Base-by-base conservation (phyloP, 129 eudicot genomes). In the Deinandra increscens region DNA sequence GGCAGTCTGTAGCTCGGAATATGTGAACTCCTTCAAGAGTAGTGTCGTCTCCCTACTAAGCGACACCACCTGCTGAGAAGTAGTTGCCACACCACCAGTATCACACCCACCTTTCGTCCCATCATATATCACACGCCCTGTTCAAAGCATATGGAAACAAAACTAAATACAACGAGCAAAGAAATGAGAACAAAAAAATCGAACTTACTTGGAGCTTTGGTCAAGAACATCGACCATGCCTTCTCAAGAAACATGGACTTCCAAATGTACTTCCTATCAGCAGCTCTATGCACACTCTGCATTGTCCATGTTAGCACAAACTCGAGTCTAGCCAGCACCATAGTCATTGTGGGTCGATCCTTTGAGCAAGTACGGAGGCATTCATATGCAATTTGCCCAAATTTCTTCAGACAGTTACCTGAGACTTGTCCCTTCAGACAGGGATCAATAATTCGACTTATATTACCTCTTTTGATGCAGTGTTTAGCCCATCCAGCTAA, bases 291-390 rank as follows among this genome's bases (percentile, higher is more conserved):
- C 65, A 1, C 33, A 38, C 66, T 38, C 67, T 39, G 31, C 50
- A 44, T 41, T 4, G 79, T 65, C 77, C 54, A 19, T 2, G 61
- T 46, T 58, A 81, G 29, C 23, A 79, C 72, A 22, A 58, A 41
- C 60, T 78, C 87, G 23, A 85, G 83, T 37, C 79, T 33, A 51
- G 72, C 70, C 62, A 82, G 63, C 31, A 85, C 84, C 33, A 79
- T 78, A 69, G 83, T 81, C 84, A 85, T 81, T 6, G 86, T 76
- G 49, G 90, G 84, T 5, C 77, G 82, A 23, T 79, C 63, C 44
- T 79, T 22, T 13, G 74, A 74, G 37, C 20, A 15, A 46, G 0
- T 31, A 50, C 34, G 72, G 36, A 84, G 4, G 41, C 88, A 80
- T 20, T 70, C 76, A 19, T 72, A 68, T 1, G 85, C 83, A 69